Conservation (phyloP, 164 flowering plant genomes). For the Euptelea pleiosperma region DNA sequence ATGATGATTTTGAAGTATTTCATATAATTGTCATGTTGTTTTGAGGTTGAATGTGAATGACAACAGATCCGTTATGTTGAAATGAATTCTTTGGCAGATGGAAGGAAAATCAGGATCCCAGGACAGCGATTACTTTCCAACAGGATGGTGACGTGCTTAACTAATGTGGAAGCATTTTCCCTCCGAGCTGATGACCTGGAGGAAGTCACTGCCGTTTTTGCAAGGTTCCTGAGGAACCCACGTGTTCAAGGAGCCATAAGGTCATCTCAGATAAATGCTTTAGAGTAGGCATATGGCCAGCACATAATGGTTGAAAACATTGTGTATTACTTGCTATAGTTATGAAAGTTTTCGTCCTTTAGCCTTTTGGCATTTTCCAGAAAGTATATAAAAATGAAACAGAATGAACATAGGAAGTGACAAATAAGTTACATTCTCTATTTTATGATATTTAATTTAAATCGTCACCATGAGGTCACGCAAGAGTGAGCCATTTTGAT, state of each 20-base stretch:
- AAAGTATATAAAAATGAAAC: not conserved
- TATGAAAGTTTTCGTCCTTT: not conserved
- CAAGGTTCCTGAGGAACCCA: conserved; percentile 58
- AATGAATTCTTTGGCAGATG: conserved; percentile 33
- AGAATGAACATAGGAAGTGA: too few relatives aligned
- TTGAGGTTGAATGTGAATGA: conserved; percentile 1
- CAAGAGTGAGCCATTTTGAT: too few relatives aligned
- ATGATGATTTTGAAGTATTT: not conserved
- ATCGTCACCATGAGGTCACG: too few relatives aligned
- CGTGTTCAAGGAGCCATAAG: conserved; percentile 83
- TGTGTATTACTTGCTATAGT: too few relatives aligned
- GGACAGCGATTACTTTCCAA: conserved; percentile 52
- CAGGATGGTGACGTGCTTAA: conserved; percentile 57
- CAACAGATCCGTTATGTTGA: not conserved
- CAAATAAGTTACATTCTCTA: not conserved
- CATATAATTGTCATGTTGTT: not conserved
- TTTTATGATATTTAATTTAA: too few relatives aligned
- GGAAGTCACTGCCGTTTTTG: conserved; percentile 62
- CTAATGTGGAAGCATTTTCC: conserved; percentile 81
- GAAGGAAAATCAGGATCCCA: conserved; percentile 27
- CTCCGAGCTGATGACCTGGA: conserved; percentile 73
- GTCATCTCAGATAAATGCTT: conserved; percentile 22
- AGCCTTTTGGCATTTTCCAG: not conserved
- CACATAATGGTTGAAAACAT: too few relatives aligned
- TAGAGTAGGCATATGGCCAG: not conserved